Percentiles rank a stretch among this genome's conserved stretches.
Evolutionary conservation across 164 flowering plant genomes (phyloP).

Genomic region (Annona squamosa): DNA sequence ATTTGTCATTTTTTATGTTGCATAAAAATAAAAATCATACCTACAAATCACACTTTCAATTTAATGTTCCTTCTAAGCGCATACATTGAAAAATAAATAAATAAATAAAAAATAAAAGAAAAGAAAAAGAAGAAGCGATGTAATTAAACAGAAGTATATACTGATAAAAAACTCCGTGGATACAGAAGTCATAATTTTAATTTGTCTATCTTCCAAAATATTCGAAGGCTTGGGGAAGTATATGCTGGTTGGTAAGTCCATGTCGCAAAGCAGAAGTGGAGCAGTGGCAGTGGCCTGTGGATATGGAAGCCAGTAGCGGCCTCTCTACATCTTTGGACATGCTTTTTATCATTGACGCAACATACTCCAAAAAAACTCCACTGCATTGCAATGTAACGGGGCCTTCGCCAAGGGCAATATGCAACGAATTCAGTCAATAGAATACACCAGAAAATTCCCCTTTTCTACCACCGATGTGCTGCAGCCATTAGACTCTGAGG

Average conservation of each 20-base stretch:
- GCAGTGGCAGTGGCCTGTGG: conserved; percentile 3
- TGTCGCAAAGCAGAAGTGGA: conserved; percentile 6
- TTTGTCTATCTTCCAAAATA: too few species aligned
- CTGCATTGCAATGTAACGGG: conserved; percentile 23
- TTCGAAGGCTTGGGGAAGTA: neutral
- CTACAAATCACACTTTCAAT: too few species aligned
- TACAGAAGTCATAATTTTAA: too few species aligned
- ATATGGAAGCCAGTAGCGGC: conserved; percentile 13
- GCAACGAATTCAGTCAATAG: conserved; percentile 1
- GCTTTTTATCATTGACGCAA: conserved; percentile 9
- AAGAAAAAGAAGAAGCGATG: too few species aligned
- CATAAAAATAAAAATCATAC: too few species aligned
- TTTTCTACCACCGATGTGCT: neutral
- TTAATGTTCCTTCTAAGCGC: too few species aligned
- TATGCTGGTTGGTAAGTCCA: neutral
- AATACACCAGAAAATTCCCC: conserved; percentile 9
- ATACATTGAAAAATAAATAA: too few species aligned
- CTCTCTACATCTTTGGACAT: conserved; percentile 12
- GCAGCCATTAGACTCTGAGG: too few species aligned
- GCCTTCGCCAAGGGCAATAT: conserved; percentile 10
- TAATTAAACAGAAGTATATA: too few species aligned
- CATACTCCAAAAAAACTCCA: conserved; percentile 16
- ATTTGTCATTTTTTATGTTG: too few species aligned
- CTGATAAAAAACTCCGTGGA: too few species aligned
- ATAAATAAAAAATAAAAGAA: too few species aligned